phyloP scores from a whole-genome alignment of 805 yeast genomes.

The Metschnikowia sp. region DNA sequence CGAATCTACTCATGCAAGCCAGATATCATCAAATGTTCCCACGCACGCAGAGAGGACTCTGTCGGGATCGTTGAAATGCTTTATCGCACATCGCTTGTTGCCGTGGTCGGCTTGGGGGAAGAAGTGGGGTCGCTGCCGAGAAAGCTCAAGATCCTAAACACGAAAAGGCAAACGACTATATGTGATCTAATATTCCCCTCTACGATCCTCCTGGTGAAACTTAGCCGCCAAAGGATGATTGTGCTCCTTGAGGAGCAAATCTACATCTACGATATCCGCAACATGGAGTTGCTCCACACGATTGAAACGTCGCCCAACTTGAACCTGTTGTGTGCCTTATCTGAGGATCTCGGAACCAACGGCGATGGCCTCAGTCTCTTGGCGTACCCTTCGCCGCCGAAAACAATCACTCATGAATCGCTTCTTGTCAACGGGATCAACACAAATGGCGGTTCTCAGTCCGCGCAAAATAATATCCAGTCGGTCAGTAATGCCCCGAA shows the following conservation, averaged over 20 bases:
- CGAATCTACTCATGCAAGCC: conserved; percentile 86
- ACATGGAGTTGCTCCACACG: conserved; percentile 41
- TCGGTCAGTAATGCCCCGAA: conserved; percentile 41
- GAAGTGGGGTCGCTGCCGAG: conserved; percentile 74
- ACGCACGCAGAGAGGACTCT: conserved; percentile 43
- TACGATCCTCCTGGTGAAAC: conserved; percentile 37
- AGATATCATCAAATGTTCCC: conserved; percentile 50
- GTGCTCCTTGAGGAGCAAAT: conserved; percentile 43
- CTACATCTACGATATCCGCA: conserved; percentile 39
- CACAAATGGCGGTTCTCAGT: conserved; percentile 39
- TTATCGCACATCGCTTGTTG: conserved; percentile 81
- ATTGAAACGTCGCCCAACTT: conserved; percentile 42
- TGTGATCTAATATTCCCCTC: conserved; percentile 44
- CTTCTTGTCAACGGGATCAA: conserved; percentile 39
- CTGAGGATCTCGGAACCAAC: conserved; percentile 31
- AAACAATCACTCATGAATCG: conserved; percentile 43
- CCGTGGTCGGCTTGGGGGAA: conserved; percentile 76
- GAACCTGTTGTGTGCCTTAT: conserved; percentile 59
- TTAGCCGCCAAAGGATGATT: conserved; percentile 32
- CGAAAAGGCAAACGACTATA: conserved; percentile 56
- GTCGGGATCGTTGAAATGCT: conserved; percentile 83
- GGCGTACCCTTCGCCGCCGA: conserved; percentile 79
- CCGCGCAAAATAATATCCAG: conserved; percentile 38
- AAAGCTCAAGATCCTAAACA: conserved; percentile 76
- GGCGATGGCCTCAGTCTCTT: conserved; percentile 45